Evolutionary conservation across 176 grass and related monocot genomes (phyloP).

Genomic region (Phragmites australis): DNA sequence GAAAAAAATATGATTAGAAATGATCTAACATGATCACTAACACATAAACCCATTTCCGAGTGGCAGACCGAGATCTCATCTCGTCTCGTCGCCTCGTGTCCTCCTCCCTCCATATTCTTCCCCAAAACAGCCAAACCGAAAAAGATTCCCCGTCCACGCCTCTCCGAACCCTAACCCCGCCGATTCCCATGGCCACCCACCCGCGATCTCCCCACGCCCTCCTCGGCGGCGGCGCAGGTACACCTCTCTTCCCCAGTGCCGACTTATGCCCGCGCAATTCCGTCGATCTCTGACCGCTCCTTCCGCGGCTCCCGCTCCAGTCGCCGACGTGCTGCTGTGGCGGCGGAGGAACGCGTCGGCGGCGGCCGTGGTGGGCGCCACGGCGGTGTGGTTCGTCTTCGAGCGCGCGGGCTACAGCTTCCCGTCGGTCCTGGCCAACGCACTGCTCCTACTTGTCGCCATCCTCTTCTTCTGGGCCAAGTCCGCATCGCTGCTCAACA

Average conservation of each 20-base stretch:
- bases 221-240: constrained; percentile 89
- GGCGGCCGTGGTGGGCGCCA: constrained; percentile 52
- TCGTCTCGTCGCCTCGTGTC: constrained; percentile 5
- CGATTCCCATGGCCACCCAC: constrained; percentile 52
- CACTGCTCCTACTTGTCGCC: constrained; percentile 81
- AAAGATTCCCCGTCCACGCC: constrained; percentile 3
- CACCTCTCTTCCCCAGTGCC: neutral
- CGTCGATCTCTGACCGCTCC: constrained; percentile 36
- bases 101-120: neutral
- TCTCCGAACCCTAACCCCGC: constrained; percentile 32
- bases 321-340: constrained; percentile 95
- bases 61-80: constrained; percentile 14
- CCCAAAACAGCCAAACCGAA: constrained; percentile 16
- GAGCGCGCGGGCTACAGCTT: constrained; percentile 88
- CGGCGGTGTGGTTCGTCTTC: constrained; percentile 84
- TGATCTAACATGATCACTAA: too few relatives aligned
- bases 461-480: constrained; percentile 99
- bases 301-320: constrained; percentile 34
- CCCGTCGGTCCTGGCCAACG: constrained; percentile 79
- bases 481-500: constrained; percentile 90
- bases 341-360: constrained; percentile 68
- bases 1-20: too few relatives aligned
- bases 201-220: constrained; percentile 60
- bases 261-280: neutral
- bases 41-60: too few relatives aligned